phyloP scores from a whole-genome alignment of 2,329 filamentous ascomycete genomes.

The Cryphonectria japonica region DNA sequence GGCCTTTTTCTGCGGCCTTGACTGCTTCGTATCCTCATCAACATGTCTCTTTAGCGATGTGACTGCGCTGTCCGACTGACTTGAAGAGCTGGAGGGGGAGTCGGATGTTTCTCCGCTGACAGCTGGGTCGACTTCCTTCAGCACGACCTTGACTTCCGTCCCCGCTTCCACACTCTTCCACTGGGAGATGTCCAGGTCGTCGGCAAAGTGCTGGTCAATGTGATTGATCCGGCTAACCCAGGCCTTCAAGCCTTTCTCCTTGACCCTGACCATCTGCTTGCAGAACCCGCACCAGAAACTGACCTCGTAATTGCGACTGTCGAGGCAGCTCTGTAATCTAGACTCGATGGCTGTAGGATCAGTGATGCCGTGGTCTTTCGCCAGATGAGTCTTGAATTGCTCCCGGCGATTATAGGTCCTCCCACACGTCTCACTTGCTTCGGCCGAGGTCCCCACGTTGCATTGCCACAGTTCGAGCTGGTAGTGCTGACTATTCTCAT shows the following conservation, averaged over 20 bases:
- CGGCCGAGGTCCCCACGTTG: constrained; percentile 40
- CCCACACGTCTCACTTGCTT: constrained; percentile 50
- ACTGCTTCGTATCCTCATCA: constrained; percentile 3
- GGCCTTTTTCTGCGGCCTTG: constrained; percentile 12
- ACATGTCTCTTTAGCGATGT: constrained; percentile 13
- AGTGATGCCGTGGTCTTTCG: constrained; percentile 48
- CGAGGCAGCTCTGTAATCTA: constrained; percentile 57
- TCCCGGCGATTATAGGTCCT: constrained; percentile 62
- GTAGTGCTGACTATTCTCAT: constrained; percentile 81
- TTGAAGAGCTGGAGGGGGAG: constrained; percentile 1
- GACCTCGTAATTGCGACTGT: constrained; percentile 66
- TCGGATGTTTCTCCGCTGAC: constrained; percentile 21
- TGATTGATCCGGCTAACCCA: constrained; percentile 64
- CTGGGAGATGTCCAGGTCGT: constrained; percentile 55
- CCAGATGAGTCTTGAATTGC: constrained; percentile 65
- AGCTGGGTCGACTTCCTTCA: constrained; percentile 11
- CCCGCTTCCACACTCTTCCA: constrained; percentile 54
- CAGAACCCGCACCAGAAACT: constrained; percentile 93
- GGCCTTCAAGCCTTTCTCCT: constrained; percentile 54
- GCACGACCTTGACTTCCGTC: constrained; percentile 16
- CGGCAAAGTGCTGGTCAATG: constrained; percentile 73
- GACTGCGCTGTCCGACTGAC: neutral
- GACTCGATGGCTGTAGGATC: constrained; percentile 42
- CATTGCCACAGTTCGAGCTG: constrained; percentile 76
- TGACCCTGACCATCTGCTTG: constrained; percentile 55